Evolutionary conservation across 768 basidiomycete species (phyloP).

Genomic region (Lentinula boryana): DNA sequence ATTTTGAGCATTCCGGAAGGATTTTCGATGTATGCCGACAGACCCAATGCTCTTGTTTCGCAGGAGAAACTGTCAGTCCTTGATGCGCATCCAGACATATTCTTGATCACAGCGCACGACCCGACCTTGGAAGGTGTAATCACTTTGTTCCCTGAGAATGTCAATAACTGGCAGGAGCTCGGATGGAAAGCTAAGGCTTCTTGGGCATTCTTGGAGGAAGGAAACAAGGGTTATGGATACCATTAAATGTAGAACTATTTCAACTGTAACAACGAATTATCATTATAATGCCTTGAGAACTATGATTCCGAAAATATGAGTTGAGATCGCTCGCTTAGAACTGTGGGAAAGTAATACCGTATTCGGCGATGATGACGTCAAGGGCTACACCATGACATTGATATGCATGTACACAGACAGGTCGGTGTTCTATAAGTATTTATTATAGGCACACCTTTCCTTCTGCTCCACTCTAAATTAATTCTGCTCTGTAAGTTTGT

Average conservation of each 20-base stretch:
- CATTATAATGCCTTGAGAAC: background rate
- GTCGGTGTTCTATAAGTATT: no score
- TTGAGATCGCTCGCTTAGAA: no score
- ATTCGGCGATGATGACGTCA: no score
- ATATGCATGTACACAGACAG: no score
- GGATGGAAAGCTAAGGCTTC: conserved; percentile 12
- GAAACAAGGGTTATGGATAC: conserved; percentile 6
- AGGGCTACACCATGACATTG: no score
- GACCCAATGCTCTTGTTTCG: conserved; percentile 6
- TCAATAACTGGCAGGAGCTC: conserved; percentile 14
- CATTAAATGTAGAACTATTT: background rate
- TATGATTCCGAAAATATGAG: no score
- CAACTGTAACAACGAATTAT: background rate
- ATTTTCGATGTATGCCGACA: conserved; percentile 6
- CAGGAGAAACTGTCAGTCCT: conserved; percentile 9
- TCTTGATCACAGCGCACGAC: conserved; percentile 15
- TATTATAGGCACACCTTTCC: no score
- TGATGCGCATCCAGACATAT: conserved; percentile 14
- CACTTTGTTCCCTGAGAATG: conserved; percentile 8
- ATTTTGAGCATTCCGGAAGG: background rate
- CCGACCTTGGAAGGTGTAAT: conserved; percentile 8
- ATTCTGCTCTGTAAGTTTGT: no score
- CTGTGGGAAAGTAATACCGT: no score
- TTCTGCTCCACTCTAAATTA: no score
- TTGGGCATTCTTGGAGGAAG: conserved; percentile 14